phyloP scores from a whole-genome alignment of 306 rosid species.

The Cucumis melo region DNA sequence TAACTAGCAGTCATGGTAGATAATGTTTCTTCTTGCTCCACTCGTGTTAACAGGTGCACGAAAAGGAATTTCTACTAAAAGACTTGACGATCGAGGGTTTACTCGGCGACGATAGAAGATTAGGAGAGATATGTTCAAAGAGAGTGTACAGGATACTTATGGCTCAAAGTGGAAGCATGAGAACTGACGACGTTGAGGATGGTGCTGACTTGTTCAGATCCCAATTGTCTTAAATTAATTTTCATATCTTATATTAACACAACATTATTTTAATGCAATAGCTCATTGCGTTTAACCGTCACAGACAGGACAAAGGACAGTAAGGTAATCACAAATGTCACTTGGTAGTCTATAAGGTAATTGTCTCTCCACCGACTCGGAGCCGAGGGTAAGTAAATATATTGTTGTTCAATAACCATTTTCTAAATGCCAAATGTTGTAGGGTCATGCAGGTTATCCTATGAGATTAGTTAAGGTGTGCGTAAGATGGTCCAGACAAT shows the following conservation, averaged over 20 bases:
- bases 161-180: conserved; percentile 61
- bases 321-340: background rate
- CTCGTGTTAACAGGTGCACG: conserved; percentile 45
- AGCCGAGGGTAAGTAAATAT: background rate
- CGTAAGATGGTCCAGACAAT: too few relatives aligned
- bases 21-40: background rate
- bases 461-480: too few relatives aligned
- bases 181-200: conserved; percentile 76
- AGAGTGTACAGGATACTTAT: conserved; percentile 73
- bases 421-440: too few relatives aligned
- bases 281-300: background rate
- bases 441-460: too few relatives aligned
- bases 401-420: background rate
- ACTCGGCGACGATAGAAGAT: conserved; percentile 61
- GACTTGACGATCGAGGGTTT: conserved; percentile 63
- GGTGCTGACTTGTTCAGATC: conserved; percentile 68
- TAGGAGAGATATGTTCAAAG: conserved; percentile 85
- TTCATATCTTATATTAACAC: background rate
- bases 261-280: background rate
- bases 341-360: background rate
- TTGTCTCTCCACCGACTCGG: background rate
- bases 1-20: background rate
- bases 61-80: conserved; percentile 73
- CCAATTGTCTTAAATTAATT: conserved; percentile 10
- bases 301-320: background rate